These are phyloP conservation scores for Colletotrichum acutatum DNA, from an alignment of 2,329 filamentous ascomycete species.

Conservation along the genomic window DNA sequence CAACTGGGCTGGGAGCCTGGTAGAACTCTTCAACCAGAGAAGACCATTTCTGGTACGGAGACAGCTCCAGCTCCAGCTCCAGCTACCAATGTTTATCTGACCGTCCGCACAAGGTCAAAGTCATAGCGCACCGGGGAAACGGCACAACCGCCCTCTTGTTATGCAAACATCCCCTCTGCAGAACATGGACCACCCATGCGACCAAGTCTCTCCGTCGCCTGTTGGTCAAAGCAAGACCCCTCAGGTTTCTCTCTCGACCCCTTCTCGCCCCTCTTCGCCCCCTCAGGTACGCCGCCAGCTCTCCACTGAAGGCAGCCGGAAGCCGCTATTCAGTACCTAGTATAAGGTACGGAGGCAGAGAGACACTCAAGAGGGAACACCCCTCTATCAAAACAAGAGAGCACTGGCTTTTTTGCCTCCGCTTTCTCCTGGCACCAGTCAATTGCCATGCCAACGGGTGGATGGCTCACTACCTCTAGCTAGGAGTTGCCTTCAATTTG, in stretches of 20 bases:
- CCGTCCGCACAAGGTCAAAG: slow-evolving; percentile 21
- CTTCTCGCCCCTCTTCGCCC: neutral
- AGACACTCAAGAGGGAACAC: slow-evolving; percentile 27
- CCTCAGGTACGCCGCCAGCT: slow-evolving; percentile 1
- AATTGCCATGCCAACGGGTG: slow-evolving; percentile 33
- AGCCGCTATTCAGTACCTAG: neutral
- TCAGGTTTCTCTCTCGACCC: neutral
- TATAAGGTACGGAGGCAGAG: neutral
- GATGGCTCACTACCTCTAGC: neutral
- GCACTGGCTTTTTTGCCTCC: slow-evolving; percentile 21
- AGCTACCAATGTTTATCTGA: slow-evolving; percentile 30
- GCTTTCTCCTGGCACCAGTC: slow-evolving; percentile 1
- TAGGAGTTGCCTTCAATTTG: neutral
- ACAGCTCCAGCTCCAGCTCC: neutral
- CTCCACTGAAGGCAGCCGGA: neutral
- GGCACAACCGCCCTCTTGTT: slow-evolving; percentile 20
- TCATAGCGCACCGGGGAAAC: slow-evolving; percentile 25
- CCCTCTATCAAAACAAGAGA: slow-evolving; percentile 14
- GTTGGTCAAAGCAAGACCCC: neutral
- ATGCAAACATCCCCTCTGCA: slow-evolving; percentile 26
- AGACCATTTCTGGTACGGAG: neutral
- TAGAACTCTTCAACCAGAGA: neutral
- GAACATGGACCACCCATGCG: slow-evolving; percentile 30
- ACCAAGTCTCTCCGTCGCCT: neutral
- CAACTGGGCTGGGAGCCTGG: neutral